A percentile compares a stretch with the other conserved stretches of the same genome.
Evolutionary conservation across 2,329 filamentous ascomycete genomes (phyloP).

Genomic region (Colletotrichum cordylinicola): DNA sequence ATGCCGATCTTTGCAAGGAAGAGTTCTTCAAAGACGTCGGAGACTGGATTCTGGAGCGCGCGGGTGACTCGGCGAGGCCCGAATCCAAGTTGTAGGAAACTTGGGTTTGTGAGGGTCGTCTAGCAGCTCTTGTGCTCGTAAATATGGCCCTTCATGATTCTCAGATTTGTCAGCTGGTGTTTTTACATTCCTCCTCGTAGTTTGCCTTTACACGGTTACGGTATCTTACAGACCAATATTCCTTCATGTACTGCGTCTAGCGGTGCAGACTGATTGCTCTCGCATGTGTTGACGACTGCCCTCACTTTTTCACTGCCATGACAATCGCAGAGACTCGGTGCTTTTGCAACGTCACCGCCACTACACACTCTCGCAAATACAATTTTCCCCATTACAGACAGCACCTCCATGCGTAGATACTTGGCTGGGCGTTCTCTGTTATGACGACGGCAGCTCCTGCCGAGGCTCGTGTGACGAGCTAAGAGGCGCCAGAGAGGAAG

Average conservation of each 20-base stretch:
- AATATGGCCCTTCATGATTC: background rate
- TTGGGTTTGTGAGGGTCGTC: background rate
- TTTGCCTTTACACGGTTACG: background rate
- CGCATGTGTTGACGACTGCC: background rate
- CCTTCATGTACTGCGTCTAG: background rate
- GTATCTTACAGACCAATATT: background rate
- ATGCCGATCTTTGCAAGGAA: slow-evolving; percentile 62
- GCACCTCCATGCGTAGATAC: background rate
- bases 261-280: background rate
- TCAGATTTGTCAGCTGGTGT: background rate
- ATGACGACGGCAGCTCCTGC: background rate
- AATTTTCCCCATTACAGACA: background rate
- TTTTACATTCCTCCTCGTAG: background rate
- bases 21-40: slow-evolving; percentile 65
- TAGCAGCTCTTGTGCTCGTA: background rate
- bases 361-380: background rate
- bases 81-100: slow-evolving; percentile 43
- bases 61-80: slow-evolving; percentile 23
- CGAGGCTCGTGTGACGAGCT: background rate
- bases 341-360: background rate
- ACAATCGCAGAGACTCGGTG: background rate
- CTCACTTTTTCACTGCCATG: background rate
- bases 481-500: background rate
- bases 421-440: background rate
- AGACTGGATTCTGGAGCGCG: slow-evolving; percentile 66